phyloP scores from a whole-genome alignment of 179 eudicot genomes.

The Actinidia polygama region DNA sequence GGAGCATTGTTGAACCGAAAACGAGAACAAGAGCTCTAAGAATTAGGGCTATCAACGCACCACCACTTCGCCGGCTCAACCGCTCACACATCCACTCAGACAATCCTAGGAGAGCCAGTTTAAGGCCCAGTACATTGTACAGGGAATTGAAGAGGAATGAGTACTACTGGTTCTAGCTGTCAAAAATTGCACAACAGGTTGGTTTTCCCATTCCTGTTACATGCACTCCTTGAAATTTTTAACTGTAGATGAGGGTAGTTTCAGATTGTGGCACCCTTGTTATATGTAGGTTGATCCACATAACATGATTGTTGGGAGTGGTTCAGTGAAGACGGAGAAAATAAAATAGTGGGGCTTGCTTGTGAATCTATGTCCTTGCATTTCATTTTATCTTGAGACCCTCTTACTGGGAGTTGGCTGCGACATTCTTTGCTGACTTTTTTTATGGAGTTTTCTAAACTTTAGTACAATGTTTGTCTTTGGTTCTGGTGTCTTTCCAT shows the following conservation, averaged over 20 bases:
- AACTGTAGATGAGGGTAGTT: background rate
- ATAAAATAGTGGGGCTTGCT: too few species aligned
- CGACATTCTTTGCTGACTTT: background rate
- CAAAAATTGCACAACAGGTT: conserved; percentile 3
- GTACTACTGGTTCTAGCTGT: background rate
- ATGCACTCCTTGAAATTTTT: background rate
- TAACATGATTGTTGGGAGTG: background rate
- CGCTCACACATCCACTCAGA: background rate
- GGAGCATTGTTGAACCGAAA: background rate
- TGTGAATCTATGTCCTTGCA: too few species aligned
- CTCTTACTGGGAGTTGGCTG: background rate
- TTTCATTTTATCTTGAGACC: background rate
- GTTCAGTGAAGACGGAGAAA: background rate
- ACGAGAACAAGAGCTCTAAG: background rate
- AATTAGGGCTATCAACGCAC: conserved; percentile 2
- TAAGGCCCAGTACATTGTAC: background rate
- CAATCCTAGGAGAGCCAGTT: background rate
- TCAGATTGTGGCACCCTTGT: too few species aligned
- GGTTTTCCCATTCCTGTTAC: background rate
- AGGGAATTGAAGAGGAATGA: background rate
- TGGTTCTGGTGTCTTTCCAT: background rate
- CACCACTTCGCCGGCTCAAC: background rate
- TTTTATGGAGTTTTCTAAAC: background rate
- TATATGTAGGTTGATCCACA: background rate
- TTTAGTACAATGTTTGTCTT: background rate